phyloP scores from a whole-genome alignment of 345 rosid genomes.

The Salix suchowensis region DNA sequence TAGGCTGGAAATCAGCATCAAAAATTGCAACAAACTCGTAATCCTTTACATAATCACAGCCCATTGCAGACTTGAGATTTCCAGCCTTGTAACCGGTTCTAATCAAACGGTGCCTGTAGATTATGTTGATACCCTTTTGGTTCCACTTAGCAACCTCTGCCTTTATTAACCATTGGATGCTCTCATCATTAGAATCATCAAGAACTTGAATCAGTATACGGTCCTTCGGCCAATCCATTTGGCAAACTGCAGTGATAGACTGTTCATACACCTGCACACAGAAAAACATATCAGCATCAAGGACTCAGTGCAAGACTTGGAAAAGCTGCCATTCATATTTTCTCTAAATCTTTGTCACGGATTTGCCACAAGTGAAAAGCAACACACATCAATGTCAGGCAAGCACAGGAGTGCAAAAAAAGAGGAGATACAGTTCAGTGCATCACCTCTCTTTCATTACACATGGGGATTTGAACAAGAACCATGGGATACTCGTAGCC shows the following conservation, averaged over 20 bases:
- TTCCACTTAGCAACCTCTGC: constrained; percentile 64
- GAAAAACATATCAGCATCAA: constrained; percentile 9
- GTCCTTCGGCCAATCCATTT: constrained; percentile 81
- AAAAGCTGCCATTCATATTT: neutral
- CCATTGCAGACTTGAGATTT: constrained; percentile 83
- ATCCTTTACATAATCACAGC: constrained; percentile 65
- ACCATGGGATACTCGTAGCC: constrained; percentile 61
- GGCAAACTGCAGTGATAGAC: constrained; percentile 81
- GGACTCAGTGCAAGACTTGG: neutral
- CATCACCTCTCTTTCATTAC: constrained; percentile 75
- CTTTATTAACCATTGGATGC: constrained; percentile 58
- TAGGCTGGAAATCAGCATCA: constrained; percentile 83
- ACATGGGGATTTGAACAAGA: constrained; percentile 90
- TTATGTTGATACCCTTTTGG: constrained; percentile 64
- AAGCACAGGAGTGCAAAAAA: neutral
- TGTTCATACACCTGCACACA: constrained; percentile 65
- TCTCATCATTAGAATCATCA: constrained; percentile 69
- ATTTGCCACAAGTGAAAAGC: neutral
- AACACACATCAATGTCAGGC: neutral
- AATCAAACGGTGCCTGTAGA: constrained; percentile 62
- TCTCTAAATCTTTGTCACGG: neutral
- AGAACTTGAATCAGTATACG: constrained; percentile 67
- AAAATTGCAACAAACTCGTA: constrained; percentile 83
- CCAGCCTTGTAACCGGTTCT: constrained; percentile 92
- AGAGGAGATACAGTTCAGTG: neutral